Conservation (phyloP, 805 yeast genomes). For the Candida silvatica region DNA sequence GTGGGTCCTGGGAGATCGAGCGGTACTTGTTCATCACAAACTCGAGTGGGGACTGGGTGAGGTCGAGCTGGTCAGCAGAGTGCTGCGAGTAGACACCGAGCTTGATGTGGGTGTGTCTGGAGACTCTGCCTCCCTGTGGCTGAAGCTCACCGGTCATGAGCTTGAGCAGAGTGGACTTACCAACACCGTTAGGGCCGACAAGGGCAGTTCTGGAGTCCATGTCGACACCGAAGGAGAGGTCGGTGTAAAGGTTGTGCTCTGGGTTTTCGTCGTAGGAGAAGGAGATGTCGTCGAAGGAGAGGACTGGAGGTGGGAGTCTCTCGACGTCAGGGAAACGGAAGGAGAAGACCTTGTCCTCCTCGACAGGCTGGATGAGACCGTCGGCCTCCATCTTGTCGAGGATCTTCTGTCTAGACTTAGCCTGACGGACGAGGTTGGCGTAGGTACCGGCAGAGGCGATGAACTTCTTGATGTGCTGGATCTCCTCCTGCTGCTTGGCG, state of each 20-base stretch:
- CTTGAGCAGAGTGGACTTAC: constrained; percentile 92
- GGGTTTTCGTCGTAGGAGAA: constrained; percentile 80
- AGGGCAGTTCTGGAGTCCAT: constrained; percentile 98
- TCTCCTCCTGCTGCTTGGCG: constrained; percentile 96
- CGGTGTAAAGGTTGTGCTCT: constrained; percentile 83
- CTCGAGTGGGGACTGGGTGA: constrained; percentile 91
- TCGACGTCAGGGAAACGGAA: constrained; percentile 94
- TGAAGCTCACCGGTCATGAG: constrained; percentile 91
- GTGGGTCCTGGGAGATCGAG: constrained; percentile 90
- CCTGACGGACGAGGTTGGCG: constrained; percentile 97
- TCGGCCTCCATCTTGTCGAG: constrained; percentile 99
- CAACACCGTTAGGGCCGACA: constrained; percentile 99
- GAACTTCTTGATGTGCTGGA: constrained; percentile 94
- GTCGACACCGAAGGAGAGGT: constrained; percentile 95
- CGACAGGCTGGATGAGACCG: constrained; percentile 90
- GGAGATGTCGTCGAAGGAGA: constrained; percentile 91
- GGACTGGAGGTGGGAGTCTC: constrained; percentile 97
- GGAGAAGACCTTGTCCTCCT: constrained; percentile 85
- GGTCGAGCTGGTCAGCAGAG: constrained; percentile 95
- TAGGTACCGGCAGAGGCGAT: constrained; percentile 99
- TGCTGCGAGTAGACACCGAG: constrained; percentile 99
- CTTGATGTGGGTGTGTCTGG: constrained; percentile 95
- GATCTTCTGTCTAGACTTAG: constrained; percentile 98
- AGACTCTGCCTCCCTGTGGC: constrained; percentile 91
- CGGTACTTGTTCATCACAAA: constrained; percentile 94